phyloP scores from a whole-genome alignment of 805 yeast genomes.

The Kluyveromyces dobzhanskii region DNA sequence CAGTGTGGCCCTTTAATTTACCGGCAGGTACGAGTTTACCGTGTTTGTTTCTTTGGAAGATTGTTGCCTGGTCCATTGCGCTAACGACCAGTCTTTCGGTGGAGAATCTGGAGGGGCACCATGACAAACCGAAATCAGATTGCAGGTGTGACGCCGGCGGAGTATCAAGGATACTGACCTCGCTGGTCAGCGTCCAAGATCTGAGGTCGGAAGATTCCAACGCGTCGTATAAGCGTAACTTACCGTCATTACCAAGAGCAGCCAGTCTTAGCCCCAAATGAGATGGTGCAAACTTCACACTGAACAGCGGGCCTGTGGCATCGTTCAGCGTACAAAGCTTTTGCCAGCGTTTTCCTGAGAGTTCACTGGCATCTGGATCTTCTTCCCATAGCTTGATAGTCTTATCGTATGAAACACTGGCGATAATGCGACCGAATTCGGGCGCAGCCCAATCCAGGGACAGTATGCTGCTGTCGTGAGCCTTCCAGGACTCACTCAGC shows the following conservation, averaged over 20 bases:
- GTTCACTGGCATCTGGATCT: conserved; percentile 62
- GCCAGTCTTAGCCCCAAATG: conserved; percentile 77
- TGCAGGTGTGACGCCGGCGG: conserved; percentile 78
- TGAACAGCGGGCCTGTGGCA: conserved; percentile 81
- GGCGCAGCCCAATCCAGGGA: conserved; percentile 91
- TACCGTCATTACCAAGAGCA: conserved; percentile 84
- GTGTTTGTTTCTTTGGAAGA: conserved; percentile 49
- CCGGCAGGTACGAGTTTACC: conserved; percentile 51
- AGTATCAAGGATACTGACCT: conserved; percentile 53
- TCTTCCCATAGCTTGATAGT: conserved; percentile 91
- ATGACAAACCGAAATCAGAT: conserved; percentile 74
- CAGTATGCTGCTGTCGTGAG: conserved; percentile 84
- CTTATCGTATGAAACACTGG: conserved; percentile 84
- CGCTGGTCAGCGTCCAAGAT: conserved; percentile 72
- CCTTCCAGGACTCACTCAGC: conserved; percentile 84
- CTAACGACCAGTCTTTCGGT: conserved; percentile 76
- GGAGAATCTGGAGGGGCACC: conserved; percentile 85
- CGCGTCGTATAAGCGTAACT: conserved; percentile 76
- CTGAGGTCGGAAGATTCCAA: conserved; percentile 82
- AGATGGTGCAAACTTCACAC: conserved; percentile 81
- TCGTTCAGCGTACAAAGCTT: conserved; percentile 72
- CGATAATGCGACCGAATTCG: conserved; percentile 79
- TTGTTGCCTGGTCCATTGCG: conserved; percentile 79
- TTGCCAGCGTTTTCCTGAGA: conserved; percentile 80
- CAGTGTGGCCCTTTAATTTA: conserved; percentile 74